Base-by-base conservation (phyloP, 2,329 filamentous ascomycete species). In the Pseudogymnoascus sp. region DNA sequence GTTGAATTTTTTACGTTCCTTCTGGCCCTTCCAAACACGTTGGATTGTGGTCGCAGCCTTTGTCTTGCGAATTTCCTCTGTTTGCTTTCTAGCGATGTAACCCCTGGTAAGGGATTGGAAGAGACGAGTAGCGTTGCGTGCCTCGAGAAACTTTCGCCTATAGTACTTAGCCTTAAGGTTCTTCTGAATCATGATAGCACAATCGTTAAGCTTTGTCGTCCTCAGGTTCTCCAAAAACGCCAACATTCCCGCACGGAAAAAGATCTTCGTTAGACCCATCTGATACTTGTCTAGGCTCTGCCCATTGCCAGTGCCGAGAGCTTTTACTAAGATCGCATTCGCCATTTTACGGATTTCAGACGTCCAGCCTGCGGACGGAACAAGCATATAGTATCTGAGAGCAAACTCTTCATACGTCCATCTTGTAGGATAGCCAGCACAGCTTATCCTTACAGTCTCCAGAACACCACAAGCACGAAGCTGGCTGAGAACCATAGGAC, bases 361-460 rank as follows among this genome's bases (percentile, higher is more conserved):
- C 4, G 93, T 96, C 93, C 95, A 97, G 70, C 90, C 84, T 17
- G 83, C 82, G 3, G 95, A 97, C 60, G 88, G 91, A 59, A 96
- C 91, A 67, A 99, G 82, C 91, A 99, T 97, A 80, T 99, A 99
- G 79, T 99, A 99, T 65, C 95, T 87, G 65, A 97, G 81, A 17
- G 95, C 95, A 76, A 99, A 99, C 74, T 99, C 95, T 73, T 99
- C 95, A 73, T 97, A 99, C 0, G 95, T 97, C 96, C 95, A 99
- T 74, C 95, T 84, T 53, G 95, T 97, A 15, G 95, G 95, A 73
- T 99, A 99, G 66, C 95, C 95, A 67, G 95, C 95, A 74, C 90
- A 96, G 78, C 92, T 96, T 77, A 99, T 99, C 74, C 95, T 88
- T 64, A 99, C 95, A 3, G 95, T 99, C 78, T 99, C 95, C 64